Conservation (phyloP, 306 rosid species). For the Dicorynia guianensis region DNA sequence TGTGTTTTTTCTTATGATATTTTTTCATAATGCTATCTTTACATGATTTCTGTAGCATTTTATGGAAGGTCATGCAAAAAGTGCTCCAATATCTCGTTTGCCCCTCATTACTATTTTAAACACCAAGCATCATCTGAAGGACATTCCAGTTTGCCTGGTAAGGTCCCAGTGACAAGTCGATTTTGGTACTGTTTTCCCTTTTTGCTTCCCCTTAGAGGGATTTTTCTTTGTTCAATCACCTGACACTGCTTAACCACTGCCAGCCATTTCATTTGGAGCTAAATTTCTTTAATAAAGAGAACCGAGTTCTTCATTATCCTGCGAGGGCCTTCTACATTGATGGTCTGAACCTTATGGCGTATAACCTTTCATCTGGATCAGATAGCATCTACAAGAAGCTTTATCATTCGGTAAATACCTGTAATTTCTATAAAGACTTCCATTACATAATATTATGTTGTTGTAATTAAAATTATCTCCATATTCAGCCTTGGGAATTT, state of each 20-base stretch:
- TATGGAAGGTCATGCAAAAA: conserved; percentile 94
- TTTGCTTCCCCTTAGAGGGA: background rate
- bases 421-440: too few species aligned
- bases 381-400: conserved; percentile 89
- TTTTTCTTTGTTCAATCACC: conserved; percentile 32
- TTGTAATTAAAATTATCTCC: conserved; percentile 30
- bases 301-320: conserved; percentile 96
- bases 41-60: conserved; percentile 74
- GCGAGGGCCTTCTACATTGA: conserved; percentile 88
- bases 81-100: conserved; percentile 89
- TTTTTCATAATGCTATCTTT: conserved; percentile 12
- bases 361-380: conserved; percentile 76
- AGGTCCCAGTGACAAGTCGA: conserved; percentile 43
- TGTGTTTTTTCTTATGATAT: background rate
- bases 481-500: conserved; percentile 40
- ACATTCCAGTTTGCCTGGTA: conserved; percentile 84
- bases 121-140: conserved; percentile 86
- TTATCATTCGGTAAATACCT: conserved; percentile 87
- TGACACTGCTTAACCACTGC: conserved; percentile 47
- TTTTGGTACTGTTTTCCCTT: conserved; percentile 35
- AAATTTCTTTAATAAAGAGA: conserved; percentile 93
- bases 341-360: conserved; percentile 83
- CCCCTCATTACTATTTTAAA: conserved; percentile 87
- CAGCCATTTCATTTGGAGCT: conserved; percentile 98
- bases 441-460: conserved; percentile 17